Base-by-base conservation (phyloP, 2,329 filamentous ascomycete species). In the Scytalidium sp. region DNA sequence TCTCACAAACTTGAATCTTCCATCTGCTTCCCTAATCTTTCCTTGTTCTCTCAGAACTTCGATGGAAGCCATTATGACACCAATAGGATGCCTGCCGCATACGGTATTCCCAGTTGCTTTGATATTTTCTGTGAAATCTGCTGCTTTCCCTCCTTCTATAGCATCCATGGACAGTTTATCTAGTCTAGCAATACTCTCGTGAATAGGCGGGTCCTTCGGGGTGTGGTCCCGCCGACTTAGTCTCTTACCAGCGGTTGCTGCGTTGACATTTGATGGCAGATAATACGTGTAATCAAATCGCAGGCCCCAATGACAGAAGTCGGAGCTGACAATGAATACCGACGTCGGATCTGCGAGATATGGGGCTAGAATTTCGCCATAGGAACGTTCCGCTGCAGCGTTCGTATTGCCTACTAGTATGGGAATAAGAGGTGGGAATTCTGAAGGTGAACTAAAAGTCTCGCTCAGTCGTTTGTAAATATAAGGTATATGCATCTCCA, bases 401-500 rank as follows among this genome's bases (percentile, higher is more conserved):
- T 78, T 79, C 32, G 89, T 91, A 60, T 82, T 85, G 41, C 94
- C 94, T 13, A 99, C 76, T 60, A 99, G 81, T 47, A 99, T 86
- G 0, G 94, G 94, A 1, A 97, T 79, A 3, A 99, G 78, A 6
- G 78, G 80, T 0, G 93, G 90, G 59, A 88, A 89, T 3, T 78
- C 63, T 1, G 78, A 70, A 0, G 70, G 63, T 0, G 74, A 70
- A 1, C 69, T 70, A 54, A 81, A 79, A 0, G 74, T 75, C 50
- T 75, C 71, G 45, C 78, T 62, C 2, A 84, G 76, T 47, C 88
- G 83, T 64, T 92, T 91, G 75, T 91, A 92, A 55, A 97, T 87
- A 64, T 95, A 97, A 0, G 94, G 93, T 8, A 97, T 77, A 60
- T 99, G 94, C 87, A 99, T 96, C 73, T 99, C 94, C 2, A 97